Conservation (phyloP, 2,329 filamentous ascomycete genomes). For the Diaporthe longicolla region DNA sequence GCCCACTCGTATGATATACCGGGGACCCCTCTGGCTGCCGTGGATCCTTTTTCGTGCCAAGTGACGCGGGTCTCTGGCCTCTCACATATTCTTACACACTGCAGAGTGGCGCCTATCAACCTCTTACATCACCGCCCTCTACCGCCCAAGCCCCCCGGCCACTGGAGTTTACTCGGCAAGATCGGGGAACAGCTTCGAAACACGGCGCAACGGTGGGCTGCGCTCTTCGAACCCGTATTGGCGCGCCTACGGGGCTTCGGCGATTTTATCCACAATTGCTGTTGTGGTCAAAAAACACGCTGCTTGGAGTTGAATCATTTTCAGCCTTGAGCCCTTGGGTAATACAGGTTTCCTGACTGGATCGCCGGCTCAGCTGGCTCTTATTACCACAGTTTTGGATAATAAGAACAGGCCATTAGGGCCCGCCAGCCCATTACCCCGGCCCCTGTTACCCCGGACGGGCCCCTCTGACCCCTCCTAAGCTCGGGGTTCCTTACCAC, state of each 20-base stretch:
- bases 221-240: conserved; percentile 24
- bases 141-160: background rate
- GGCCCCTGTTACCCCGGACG: conserved; percentile 35
- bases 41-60: conserved; percentile 23
- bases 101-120: conserved; percentile 5
- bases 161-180: conserved; percentile 31
- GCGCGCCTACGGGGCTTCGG: conserved; percentile 19
- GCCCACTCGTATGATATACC: conserved; percentile 17
- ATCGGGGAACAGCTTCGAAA: conserved; percentile 21
- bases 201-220: background rate
- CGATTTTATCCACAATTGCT: conserved; percentile 9
- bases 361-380: background rate
- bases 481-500: conserved; percentile 21
- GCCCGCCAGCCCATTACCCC: conserved; percentile 11
- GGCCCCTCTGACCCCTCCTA: conserved; percentile 33
- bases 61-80: conserved; percentile 29
- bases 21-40: conserved; percentile 24
- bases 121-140: conserved; percentile 20
- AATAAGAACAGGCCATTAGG: conserved; percentile 29
- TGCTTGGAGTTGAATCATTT: background rate
- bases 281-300: background rate
- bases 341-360: conserved; percentile 29
- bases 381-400: conserved; percentile 22
- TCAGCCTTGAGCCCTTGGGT: background rate
- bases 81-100: conserved; percentile 4